These are phyloP conservation scores for Pezicula rhizophila DNA, from an alignment of 2,329 filamentous ascomycete species.

Conservation along the genomic window DNA sequence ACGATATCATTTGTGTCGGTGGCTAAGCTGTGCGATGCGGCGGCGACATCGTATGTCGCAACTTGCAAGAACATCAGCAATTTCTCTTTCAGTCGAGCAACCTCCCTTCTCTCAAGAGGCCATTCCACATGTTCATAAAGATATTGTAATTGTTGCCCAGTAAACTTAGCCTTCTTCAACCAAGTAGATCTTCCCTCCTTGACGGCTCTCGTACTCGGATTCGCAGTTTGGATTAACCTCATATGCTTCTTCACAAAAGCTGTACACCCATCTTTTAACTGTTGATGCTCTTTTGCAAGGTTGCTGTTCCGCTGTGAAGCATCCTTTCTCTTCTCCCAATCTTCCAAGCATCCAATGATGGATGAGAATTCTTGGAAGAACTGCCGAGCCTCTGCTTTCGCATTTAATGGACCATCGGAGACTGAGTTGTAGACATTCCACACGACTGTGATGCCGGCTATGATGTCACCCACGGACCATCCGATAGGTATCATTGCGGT, in stretches of 20 bases:
- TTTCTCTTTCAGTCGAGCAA: constrained; percentile 12
- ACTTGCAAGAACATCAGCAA: constrained; percentile 16
- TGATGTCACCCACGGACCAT: constrained; percentile 28
- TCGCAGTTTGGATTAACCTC: constrained; percentile 12
- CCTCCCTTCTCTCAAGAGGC: constrained; percentile 15
- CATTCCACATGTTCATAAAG: constrained; percentile 15
- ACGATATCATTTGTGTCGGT: constrained; percentile 11
- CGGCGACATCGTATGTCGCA: constrained; percentile 9
- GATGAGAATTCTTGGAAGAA: constrained; percentile 17
- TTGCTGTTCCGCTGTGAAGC: constrained; percentile 3
- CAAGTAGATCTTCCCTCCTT: constrained; percentile 12
- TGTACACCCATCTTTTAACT: constrained; percentile 10
- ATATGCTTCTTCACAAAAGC: constrained; percentile 17
- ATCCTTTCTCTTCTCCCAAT: constrained; percentile 14
- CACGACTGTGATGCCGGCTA: constrained; percentile 22
- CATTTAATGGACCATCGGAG: constrained; percentile 17
- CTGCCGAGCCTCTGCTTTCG: constrained; percentile 12
- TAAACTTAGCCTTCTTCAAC: constrained; percentile 10
- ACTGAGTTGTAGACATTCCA: constrained; percentile 16
- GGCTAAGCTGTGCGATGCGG: constrained; percentile 10
- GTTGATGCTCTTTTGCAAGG: constrained; percentile 8
- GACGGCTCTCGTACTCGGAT: constrained; percentile 11
- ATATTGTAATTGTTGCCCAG: constrained; percentile 6
- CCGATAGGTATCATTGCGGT: constrained; percentile 27
- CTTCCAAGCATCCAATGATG: constrained; percentile 12